Evolutionary conservation across 2,329 filamentous ascomycete species (phyloP).

Genomic region (Colletotrichum higginsianum): DNA sequence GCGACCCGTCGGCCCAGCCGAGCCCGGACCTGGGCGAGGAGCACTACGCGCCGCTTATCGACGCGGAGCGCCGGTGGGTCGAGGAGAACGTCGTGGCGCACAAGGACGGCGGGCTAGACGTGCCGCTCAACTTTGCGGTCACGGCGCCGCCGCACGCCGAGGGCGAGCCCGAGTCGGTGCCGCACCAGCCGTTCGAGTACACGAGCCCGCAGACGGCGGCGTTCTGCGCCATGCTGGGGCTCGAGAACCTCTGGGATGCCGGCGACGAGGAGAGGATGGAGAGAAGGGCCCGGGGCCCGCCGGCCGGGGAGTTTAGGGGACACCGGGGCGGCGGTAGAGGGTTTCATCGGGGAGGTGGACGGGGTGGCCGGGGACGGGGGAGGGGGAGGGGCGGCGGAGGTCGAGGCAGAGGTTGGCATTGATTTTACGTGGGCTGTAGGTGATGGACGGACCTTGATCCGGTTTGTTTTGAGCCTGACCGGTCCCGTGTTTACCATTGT

Average conservation of each 20-base stretch:
- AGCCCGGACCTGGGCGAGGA: conserved; percentile 77
- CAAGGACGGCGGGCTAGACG: conserved; percentile 69
- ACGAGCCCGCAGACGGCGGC: conserved; percentile 87
- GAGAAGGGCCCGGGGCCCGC: conserved; percentile 72
- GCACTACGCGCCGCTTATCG: conserved; percentile 77
- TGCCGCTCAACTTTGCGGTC: conserved; percentile 83
- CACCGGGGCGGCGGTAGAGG: conserved; percentile 54
- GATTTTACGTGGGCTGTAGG: neutral
- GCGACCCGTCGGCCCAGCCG: conserved; percentile 67
- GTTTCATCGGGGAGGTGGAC: conserved; percentile 51
- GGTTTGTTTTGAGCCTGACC: no score
- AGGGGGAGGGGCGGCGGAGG: conserved; percentile 50
- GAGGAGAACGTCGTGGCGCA: conserved; percentile 83
- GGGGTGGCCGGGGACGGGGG: conserved; percentile 55
- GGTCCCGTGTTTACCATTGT: neutral
- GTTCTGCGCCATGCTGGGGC: conserved; percentile 84
- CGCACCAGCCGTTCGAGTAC: conserved; percentile 82
- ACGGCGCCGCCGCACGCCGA: conserved; percentile 82
- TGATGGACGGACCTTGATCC: neutral
- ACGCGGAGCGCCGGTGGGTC: conserved; percentile 83
- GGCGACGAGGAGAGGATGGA: conserved; percentile 78
- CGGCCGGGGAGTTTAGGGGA: conserved; percentile 53
- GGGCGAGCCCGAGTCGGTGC: conserved; percentile 68
- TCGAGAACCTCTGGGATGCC: conserved; percentile 83
- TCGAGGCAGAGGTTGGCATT: conserved; percentile 43